Evolutionary conservation across 768 basidiomycete genomes (phyloP), one percentile per base, ranked within the genome.

Genomic region (Exidia glandulosa): DNA sequence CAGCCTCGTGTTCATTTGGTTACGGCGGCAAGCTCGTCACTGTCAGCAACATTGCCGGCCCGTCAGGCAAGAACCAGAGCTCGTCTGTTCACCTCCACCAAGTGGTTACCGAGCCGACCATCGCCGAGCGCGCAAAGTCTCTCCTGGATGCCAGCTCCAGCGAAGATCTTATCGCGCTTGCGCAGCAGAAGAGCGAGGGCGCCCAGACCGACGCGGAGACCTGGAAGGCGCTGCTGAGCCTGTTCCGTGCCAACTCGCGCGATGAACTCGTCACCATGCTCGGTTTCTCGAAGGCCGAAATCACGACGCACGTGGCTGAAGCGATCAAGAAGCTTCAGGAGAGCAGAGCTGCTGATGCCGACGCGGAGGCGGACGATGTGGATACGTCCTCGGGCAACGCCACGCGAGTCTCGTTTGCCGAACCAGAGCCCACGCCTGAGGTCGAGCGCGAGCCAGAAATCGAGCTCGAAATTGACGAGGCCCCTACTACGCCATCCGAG

Each of bases 201-300:
- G 65, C 70, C 30, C 55, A 62, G 2, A 73, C 69, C 50, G 74
- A 74, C 57, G 69, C 77, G 52, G 84, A 81, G 14, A 81, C 84
- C 6, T 96, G 94, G 94, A 93, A 87, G 69, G 91, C 93, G 0
- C 71, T 97, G n/a, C 71, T 85, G 56, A 90, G 87, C 64, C 75
- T 98, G 29, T 97, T 96, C 81, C 83, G 84, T 64, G 86, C 92
- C 0, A 82, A 94, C 69, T 93, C 92, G 9, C 77, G 92, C 58
- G 90, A 94, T 30, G 93, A 97, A 72, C 77, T 98, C 4, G 86
- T 98, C 56, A 87, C 86, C 2, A 73, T 97, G 1, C 79, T 99
- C 14, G 95, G 94, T 0, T 97, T 94, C 71, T 94, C 92, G 2
- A 94, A 95, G 72, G 81, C 80, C 10, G 91, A 94, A 63, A 82